Evolutionary conservation across 1,284 basidiomycete genomes (phyloP).

Genomic region (Coniophora puteana): DNA sequence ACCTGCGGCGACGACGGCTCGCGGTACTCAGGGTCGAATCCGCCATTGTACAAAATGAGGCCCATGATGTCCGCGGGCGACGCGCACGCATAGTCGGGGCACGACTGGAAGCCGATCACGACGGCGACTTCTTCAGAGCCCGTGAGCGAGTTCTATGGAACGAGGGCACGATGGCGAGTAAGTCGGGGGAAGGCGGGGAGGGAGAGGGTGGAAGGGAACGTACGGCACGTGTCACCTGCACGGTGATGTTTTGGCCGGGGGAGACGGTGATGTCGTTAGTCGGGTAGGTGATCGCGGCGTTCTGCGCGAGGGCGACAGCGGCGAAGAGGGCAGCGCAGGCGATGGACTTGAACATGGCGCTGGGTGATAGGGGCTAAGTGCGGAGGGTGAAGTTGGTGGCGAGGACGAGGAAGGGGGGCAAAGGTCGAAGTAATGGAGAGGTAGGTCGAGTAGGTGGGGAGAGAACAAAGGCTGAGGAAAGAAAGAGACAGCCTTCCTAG

Average conservation of each 20-base stretch:
- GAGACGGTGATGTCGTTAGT: constrained; percentile 9
- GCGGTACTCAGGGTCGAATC: constrained; percentile 17
- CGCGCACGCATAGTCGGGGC: constrained; percentile 12
- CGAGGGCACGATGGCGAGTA: neutral
- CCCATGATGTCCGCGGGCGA: constrained; percentile 15
- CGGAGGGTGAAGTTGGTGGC: no score
- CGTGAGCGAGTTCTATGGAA: constrained; percentile 17
- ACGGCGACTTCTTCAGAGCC: constrained; percentile 25
- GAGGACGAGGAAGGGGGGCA: no score
- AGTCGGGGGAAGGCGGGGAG: neutral
- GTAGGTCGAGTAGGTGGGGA: no score
- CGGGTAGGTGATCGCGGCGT: constrained; percentile 14
- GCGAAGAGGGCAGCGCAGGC: constrained; percentile 7
- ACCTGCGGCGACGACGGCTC: constrained; percentile 9
- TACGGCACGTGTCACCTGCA: constrained; percentile 23
- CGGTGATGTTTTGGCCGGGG: constrained; percentile 14
- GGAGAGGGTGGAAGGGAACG: constrained; percentile 4
- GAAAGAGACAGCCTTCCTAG: no score
- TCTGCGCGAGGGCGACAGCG: constrained; percentile 18
- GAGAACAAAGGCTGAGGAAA: no score
- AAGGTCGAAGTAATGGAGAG: no score
- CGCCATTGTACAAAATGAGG: constrained; percentile 23
- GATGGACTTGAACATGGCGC: constrained; percentile 6
- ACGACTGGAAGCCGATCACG: constrained; percentile 26
- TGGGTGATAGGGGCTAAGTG: no score